A percentile compares a stretch with the other conserved stretches of the same genome.
phyloP scores from a whole-genome alignment of 2,329 filamentous ascomycete species.

The Ceratocystis huliohia region DNA sequence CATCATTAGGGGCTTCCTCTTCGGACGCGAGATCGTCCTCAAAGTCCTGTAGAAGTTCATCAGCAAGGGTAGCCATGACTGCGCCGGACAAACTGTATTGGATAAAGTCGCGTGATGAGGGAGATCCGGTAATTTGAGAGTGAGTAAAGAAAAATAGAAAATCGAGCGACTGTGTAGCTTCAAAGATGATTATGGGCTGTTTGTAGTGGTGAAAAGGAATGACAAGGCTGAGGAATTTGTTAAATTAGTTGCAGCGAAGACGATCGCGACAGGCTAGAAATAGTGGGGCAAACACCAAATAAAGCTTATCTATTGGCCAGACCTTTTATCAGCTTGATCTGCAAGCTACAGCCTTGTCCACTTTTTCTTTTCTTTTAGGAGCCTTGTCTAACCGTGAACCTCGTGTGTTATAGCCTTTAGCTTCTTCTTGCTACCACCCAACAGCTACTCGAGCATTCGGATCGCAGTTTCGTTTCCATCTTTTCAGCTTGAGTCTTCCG shows the following conservation, averaged over 20 bases:
- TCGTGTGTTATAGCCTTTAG: background rate
- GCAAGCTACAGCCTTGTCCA: constrained; percentile 16
- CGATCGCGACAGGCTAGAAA: background rate
- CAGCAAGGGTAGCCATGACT: constrained; percentile 76
- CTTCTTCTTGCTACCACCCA: too few species aligned
- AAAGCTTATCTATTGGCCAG: constrained; percentile 18
- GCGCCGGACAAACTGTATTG: background rate
- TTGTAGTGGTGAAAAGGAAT: background rate
- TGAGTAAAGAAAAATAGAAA: too few species aligned
- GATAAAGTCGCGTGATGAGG: too few species aligned
- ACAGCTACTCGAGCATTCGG: too few species aligned
- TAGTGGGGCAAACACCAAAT: background rate
- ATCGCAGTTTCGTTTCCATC: background rate
- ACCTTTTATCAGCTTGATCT: constrained; percentile 2
- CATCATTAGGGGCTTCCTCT: constrained; percentile 46
- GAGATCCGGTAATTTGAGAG: too few species aligned
- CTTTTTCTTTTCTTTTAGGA: constrained; percentile 14
- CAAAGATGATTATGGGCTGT: background rate
- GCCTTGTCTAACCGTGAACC: background rate
- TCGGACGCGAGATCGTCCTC: constrained; percentile 48
- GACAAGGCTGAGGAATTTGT: constrained; percentile 13
- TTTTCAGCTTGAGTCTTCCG: too few species aligned
- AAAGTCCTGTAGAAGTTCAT: constrained; percentile 85
- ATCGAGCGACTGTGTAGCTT: background rate
- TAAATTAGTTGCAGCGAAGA: constrained; percentile 13